These are phyloP conservation scores for Rhodotorula sp. DNA, from an alignment of 1,284 basidiomycete species.

Conservation along the genomic window DNA sequence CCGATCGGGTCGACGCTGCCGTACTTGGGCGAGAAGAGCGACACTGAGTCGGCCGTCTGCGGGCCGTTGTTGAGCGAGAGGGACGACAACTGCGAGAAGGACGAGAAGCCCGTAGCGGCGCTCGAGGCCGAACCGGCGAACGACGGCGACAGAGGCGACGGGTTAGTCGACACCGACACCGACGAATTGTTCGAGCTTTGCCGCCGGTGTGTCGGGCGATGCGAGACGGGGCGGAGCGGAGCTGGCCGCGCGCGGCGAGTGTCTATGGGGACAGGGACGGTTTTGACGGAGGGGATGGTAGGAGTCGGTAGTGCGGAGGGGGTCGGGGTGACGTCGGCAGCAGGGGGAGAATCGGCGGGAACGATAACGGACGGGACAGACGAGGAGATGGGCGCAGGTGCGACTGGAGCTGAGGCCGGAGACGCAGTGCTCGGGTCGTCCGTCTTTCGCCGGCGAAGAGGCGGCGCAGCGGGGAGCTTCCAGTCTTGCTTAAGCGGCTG, in stretches of 20 bases:
- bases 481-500: conserved; percentile 20
- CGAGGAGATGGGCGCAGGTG: neutral
- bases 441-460: neutral
- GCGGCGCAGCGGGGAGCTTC: conserved; percentile 18
- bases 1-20: conserved; percentile 17
- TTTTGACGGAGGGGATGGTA: neutral
- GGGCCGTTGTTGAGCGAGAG: conserved; percentile 16
- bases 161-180: conserved; percentile 27
- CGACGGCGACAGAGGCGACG: conserved; percentile 36
- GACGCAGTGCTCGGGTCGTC: neutral
- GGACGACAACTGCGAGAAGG: conserved; percentile 27
- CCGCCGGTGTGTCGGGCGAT: conserved; percentile 19
- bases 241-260: conserved; percentile 9
- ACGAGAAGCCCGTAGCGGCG: conserved; percentile 19
- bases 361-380: neutral
- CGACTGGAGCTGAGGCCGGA: neutral
- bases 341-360: neutral
- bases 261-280: conserved; percentile 8
- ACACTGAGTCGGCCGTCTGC: conserved; percentile 22
- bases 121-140: conserved; percentile 31
- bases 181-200: conserved; percentile 24
- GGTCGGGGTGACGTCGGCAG: neutral
- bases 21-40: conserved; percentile 6
- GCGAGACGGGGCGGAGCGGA: conserved; percentile 14
- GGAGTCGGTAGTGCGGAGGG: neutral